A percentile compares a stretch with the other conserved stretches of the same genome.
Evolutionary conservation across 495 filamentous ascomycete genomes (phyloP).

Genomic region (Penicillium steckii): DNA sequence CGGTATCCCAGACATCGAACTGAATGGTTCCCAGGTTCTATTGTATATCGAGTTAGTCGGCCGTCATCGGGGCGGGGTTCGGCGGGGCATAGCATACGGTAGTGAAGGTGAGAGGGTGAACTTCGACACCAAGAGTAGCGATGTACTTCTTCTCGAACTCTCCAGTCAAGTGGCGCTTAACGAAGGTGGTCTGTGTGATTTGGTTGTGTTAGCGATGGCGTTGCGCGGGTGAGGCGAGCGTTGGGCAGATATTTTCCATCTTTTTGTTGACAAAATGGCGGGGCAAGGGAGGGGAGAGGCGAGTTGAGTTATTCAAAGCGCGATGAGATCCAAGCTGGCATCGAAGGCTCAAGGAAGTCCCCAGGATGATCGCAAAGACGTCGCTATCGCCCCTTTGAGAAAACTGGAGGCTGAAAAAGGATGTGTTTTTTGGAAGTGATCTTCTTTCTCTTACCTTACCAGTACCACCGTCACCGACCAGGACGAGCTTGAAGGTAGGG

Average conservation of each 20-base stretch:
- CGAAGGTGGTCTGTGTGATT: constrained; percentile 87
- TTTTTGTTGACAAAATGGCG: constrained; percentile 33
- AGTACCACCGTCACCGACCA: constrained; percentile 99
- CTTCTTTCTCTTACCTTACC: constrained; percentile 99
- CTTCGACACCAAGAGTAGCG: constrained; percentile 98
- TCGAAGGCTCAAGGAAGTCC: constrained; percentile 2
- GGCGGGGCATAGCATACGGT: constrained; percentile 78
- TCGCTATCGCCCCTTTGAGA: neutral
- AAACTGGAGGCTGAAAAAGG: neutral
- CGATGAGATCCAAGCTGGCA: constrained; percentile 3
- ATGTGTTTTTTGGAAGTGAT: constrained; percentile 3
- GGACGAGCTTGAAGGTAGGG: constrained; percentile 97
- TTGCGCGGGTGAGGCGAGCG: constrained; percentile 17
- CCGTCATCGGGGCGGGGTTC: constrained; percentile 29
- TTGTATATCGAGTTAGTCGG: constrained; percentile 38
- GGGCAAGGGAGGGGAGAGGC: constrained; percentile 17
- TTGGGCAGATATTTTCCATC: constrained; percentile 30
- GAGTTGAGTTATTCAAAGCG: constrained; percentile 1
- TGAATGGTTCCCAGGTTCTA: constrained; percentile 95
- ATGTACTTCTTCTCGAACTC: constrained; percentile 99
- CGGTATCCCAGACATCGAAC: constrained; percentile 99
- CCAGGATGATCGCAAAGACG: neutral
- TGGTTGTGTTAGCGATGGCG: constrained; percentile 29
- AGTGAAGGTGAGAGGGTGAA: constrained; percentile 91
- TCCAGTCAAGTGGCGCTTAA: constrained; percentile 99